phyloP scores from a whole-genome alignment of 352 stramenopile species.

The Plasmopara muralis region DNA sequence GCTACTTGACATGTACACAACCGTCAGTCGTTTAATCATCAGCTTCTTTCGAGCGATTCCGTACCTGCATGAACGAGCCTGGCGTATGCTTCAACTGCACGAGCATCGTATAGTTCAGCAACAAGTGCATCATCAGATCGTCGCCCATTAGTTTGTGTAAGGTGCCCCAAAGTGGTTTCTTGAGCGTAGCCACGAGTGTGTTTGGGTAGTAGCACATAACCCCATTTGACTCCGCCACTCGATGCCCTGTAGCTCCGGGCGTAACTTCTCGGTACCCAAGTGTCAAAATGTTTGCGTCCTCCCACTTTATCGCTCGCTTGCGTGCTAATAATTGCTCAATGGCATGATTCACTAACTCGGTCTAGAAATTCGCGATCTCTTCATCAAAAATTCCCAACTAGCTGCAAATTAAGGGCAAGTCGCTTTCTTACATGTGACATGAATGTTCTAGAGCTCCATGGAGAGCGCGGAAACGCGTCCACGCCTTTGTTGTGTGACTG shows the following conservation, averaged over 20 bases:
- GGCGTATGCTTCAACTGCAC: conserved; percentile 24
- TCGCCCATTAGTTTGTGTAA: conserved; percentile 58
- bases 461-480: conserved; percentile 20
- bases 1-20: conserved; percentile 13
- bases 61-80: conserved; percentile 54
- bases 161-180: conserved; percentile 41
- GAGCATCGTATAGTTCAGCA: conserved; percentile 60
- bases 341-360: conserved; percentile 40
- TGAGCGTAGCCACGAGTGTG: conserved; percentile 53
- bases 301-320: conserved; percentile 27
- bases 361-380: conserved; percentile 15
- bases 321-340: conserved; percentile 45
- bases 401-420: neutral
- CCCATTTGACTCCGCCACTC: conserved; percentile 43
- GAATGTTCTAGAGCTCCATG: conserved; percentile 26
- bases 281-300: conserved; percentile 57
- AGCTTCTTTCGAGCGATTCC: neutral
- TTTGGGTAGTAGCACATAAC: conserved; percentile 75
- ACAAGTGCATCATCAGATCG: conserved; percentile 55
- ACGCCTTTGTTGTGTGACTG: conserved; percentile 5
- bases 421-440: conserved; percentile 27
- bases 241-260: conserved; percentile 39
- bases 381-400: neutral
- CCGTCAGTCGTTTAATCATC: neutral
- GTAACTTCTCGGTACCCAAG: conserved; percentile 56